Percentiles rank a stretch among this genome's conserved stretches.
Evolutionary conservation across 2,329 filamentous ascomycete genomes (phyloP).

Genomic region (Exophiala aquamarina): DNA sequence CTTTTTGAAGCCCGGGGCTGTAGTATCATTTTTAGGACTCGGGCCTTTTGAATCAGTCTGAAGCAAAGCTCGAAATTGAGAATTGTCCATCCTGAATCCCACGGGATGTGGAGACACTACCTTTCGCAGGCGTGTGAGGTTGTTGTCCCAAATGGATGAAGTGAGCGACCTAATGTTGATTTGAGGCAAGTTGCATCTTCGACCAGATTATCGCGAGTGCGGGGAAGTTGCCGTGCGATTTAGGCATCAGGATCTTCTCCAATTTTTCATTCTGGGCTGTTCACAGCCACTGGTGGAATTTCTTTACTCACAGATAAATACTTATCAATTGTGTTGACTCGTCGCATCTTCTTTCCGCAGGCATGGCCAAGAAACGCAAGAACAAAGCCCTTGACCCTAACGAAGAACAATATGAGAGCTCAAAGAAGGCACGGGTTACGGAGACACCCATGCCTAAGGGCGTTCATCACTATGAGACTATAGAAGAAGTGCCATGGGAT

Average conservation of each 20-base stretch:
- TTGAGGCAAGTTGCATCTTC: too few species aligned
- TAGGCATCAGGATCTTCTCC: too few species aligned
- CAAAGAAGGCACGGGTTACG: conserved; percentile 9
- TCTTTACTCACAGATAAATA: too few species aligned
- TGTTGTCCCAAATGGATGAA: background rate
- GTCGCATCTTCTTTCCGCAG: background rate
- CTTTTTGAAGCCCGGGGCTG: conserved; percentile 49
- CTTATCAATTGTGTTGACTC: background rate
- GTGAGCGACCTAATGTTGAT: too few species aligned
- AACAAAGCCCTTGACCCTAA: background rate
- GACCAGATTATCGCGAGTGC: too few species aligned
- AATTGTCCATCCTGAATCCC: conserved; percentile 79
- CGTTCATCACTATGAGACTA: conserved; percentile 72
- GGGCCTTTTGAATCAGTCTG: conserved; percentile 32
- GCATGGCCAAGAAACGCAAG: conserved; percentile 20
- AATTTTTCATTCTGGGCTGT: too few species aligned
- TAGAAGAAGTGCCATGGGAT: conserved; percentile 73
- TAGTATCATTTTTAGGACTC: conserved; percentile 33
- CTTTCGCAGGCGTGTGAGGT: background rate
- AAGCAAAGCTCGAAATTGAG: conserved; percentile 84
- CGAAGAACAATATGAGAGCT: conserved; percentile 1
- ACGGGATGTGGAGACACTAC: background rate
- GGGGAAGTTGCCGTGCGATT: too few species aligned
- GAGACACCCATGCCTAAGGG: conserved; percentile 53
- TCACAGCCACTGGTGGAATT: too few species aligned